Base-by-base conservation (phyloP, 2,329 filamentous ascomycete species). In the Coniella vitis region DNA sequence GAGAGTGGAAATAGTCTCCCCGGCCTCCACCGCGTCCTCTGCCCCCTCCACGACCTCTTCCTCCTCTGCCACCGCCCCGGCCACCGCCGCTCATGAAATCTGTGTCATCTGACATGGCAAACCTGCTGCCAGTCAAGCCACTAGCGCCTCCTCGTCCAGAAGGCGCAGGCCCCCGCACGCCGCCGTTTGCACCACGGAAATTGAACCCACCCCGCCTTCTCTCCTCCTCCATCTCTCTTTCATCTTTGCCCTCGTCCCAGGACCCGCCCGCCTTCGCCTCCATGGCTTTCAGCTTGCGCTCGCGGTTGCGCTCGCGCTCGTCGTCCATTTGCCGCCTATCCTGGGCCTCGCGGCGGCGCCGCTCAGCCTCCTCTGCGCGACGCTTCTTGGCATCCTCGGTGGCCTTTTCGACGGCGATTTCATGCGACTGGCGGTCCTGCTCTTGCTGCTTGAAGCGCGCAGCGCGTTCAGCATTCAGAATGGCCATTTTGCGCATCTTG, bases 401-500 rank as follows among this genome's bases (percentile, higher is more conserved):
- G 9, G 76, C 74, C 34, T 72, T 72, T 32, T 76, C 75, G 51
- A 76, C 72, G 1, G 77, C 74, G 5, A 69, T 65, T 2, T 73
- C 76, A 57, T 81, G 77, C 49, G 75, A 73, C 49, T 69, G 72
- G 63, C 78, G 69, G 57, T 82, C 78, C 53, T 71, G 69, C 61
- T 79, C 74, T 1, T 75, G 76, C 60, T 77, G 72, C 57, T 81
- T 75, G 56, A 79, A 79, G 52, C 76, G 76, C 56, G 76, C 73
- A 56, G 74, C 71, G 64, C 78, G 79, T 60, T 83, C 79, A 0
- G 74, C 76, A 0, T 72, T 70, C 0, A 79, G 61, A 8, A 83
- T 69, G 49, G 78, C 78, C 74, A 81, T 81, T 60, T 76, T 67
- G 56, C 76, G 75, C 73, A 83, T 79, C 60, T 80, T 81, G 52